Evolutionary conservation across 176 grass and related monocot genomes (phyloP), one percentile per base, ranked within the genome.

Genomic region (Poa annua): DNA sequence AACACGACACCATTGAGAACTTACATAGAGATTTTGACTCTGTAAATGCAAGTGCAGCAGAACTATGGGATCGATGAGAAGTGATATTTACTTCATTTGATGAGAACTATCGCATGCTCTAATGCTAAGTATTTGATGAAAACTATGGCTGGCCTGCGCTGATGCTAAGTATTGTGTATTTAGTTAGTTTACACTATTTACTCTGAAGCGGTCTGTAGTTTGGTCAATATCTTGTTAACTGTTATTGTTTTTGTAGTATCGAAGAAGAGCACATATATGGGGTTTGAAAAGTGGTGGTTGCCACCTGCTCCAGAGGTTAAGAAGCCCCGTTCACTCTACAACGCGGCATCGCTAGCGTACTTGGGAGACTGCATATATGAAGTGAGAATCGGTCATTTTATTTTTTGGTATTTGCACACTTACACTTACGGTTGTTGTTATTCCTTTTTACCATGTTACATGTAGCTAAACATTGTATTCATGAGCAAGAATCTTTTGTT

Each of bases 341-440:
- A 92, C 49, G 92, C 92, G 0, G 92, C 86, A 7, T 93, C 96
- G 7, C 64, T 98, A n/a, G 96, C 92, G 17, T 95, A 98, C 84
- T 89, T 98, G 83, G 96, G 96, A 74, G 96, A 98, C 75, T 98
- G 96, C 87, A 98, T 98, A 75, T 98, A 98, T 85, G 96, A 98
- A 91, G 96, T 98, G 29, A 79, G 79, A 56, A 61, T 38, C 5
- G 19, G 13, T 49, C 29, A 32, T 50, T 36, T 20, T 16, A 6
- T 50, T 74, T 22, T 9, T 49, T 86, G 26, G 45, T 62, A 6
- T 79, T 60, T 70, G 9, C 44, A 77, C 12, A 14, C 47, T 48
- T 48, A 0, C 2, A 14, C 39, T 41, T 41, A 7, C 3, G 66
- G 19, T 13, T 33, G 9, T 48, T 8, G 38, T 44, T 11, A 45